phyloP scores from a whole-genome alignment of 2,329 filamentous ascomycete genomes.

The Podosphaera xanthii region DNA sequence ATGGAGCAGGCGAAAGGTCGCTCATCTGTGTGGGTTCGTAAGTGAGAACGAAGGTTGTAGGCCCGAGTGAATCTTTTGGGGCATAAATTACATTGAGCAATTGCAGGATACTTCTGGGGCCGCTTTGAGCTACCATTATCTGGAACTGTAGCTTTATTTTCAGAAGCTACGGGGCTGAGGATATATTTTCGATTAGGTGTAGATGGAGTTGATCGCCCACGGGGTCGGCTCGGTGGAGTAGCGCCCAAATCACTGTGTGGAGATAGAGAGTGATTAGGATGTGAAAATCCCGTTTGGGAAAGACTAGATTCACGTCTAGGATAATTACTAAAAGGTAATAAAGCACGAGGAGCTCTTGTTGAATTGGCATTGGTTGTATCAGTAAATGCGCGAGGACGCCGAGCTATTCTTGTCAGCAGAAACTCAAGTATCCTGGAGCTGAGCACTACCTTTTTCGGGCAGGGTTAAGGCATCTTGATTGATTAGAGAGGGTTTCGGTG shows the following conservation, averaged over 20 bases:
- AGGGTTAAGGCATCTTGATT: conserved; percentile 66
- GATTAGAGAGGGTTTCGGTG: conserved; percentile 34
- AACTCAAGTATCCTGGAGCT: background rate
- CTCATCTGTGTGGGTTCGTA: conserved; percentile 93
- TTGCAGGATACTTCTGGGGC: conserved; percentile 93
- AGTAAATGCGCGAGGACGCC: conserved; percentile 17
- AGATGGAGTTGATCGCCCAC: conserved; percentile 39
- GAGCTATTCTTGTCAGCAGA: conserved; percentile 12
- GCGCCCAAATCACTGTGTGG: conserved; percentile 31
- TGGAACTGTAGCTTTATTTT: conserved; percentile 43
- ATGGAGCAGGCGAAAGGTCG: conserved; percentile 92
- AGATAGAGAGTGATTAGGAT: conserved; percentile 30
- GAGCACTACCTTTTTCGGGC: conserved; percentile 39
- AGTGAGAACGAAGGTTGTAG: conserved; percentile 85
- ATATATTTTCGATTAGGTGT: conserved; percentile 48
- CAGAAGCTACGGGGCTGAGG: conserved; percentile 73
- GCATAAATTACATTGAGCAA: conserved; percentile 82
- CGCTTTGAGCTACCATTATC: conserved; percentile 44
- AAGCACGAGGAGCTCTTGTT: conserved; percentile 22
- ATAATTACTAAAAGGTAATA: conserved; percentile 28
- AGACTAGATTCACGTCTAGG: conserved; percentile 28
- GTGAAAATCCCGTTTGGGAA: conserved; percentile 21
- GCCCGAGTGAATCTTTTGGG: conserved; percentile 91
- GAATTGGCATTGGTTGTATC: conserved; percentile 15
- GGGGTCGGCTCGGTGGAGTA: conserved; percentile 20